Evolutionary conservation across 2,329 filamentous ascomycete genomes (phyloP).

Genomic region (Rachicladosporium sp.): DNA sequence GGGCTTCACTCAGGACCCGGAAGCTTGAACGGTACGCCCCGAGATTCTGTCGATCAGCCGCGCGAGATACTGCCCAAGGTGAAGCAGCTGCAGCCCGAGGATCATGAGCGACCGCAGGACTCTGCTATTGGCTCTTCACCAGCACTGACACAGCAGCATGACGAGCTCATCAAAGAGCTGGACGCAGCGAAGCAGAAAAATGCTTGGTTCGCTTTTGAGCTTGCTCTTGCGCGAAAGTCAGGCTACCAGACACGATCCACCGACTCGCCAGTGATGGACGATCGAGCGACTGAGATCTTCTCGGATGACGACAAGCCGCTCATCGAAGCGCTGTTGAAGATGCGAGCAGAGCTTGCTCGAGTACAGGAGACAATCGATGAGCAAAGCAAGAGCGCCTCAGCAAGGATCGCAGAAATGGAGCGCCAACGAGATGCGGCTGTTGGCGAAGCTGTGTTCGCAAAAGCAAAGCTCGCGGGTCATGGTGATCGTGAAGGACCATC

Average conservation of each 20-base stretch:
- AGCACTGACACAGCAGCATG: constrained; percentile 52
- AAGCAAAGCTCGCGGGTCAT: constrained; percentile 79
- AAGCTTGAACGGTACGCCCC: constrained; percentile 9
- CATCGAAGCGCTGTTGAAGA: constrained; percentile 80
- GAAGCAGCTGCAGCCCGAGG: constrained; percentile 14
- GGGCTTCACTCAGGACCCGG: constrained; percentile 22
- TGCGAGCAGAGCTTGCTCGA: constrained; percentile 78
- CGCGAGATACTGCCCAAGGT: constrained; percentile 16
- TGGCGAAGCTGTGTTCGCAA: constrained; percentile 86
- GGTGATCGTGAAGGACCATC: constrained; percentile 47
- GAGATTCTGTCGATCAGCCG: constrained; percentile 12
- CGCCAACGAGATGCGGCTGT: constrained; percentile 91
- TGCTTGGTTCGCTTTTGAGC: constrained; percentile 92
- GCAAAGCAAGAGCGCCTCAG: constrained; percentile 73
- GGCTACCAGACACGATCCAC: constrained; percentile 62
- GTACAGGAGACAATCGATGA: constrained; percentile 84
- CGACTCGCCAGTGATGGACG: constrained; percentile 62
- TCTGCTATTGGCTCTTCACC: constrained; percentile 48
- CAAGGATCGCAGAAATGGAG: constrained; percentile 84
- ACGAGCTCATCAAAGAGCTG: constrained; percentile 72
- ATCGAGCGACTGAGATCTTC: constrained; percentile 64
- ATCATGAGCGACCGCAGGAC: constrained; percentile 44
- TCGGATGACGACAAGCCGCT: constrained; percentile 85
- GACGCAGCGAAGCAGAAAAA: constrained; percentile 76
- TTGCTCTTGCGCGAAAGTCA: constrained; percentile 80